A percentile compares a stretch with the other conserved stretches of the same genome.
These are phyloP conservation scores for Arbutus unedo DNA, from an alignment of 148 eudicot genomes.

Conservation along the genomic window DNA sequence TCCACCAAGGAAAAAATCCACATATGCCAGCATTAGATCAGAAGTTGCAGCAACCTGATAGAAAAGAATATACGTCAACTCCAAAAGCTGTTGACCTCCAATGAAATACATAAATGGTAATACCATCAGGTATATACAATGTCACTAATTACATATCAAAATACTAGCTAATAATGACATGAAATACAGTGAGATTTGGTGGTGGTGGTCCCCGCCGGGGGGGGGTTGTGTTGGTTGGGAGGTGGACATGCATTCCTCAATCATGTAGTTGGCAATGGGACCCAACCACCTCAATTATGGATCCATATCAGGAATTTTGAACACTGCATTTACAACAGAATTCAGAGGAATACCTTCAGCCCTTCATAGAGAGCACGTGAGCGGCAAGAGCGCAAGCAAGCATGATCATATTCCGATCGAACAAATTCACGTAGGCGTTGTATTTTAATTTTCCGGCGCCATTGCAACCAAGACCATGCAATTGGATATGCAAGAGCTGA, in stretches of 20 bases:
- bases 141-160: not conserved
- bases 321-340: not conserved
- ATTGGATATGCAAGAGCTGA: constrained; percentile 76
- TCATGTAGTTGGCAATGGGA: not conserved
- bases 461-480: constrained; percentile 98
- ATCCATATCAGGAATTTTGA: not conserved
- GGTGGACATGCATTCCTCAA: not conserved
- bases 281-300: not conserved
- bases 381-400: constrained; percentile 97
- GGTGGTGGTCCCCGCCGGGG: too few species aligned
- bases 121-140: not conserved
- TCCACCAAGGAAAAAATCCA: constrained; percentile 97
- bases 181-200: not conserved
- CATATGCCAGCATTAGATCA: constrained; percentile 87
- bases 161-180: not conserved
- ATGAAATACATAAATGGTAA: not conserved
- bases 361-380: constrained; percentile 99
- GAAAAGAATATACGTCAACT: constrained; percentile 1
- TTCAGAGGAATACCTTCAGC: constrained; percentile 59
- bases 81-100: not conserved
- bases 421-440: constrained; percentile 90
- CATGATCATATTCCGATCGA: constrained; percentile 99
- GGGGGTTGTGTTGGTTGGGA: not conserved
- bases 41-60: constrained; percentile 77
- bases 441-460: constrained; percentile 79